Percentiles rank a stretch among this genome's conserved stretches.
These are phyloP conservation scores for Thraustochytrium sp. DNA, from an alignment of 352 stramenopile genomes.

Conservation along the genomic window DNA sequence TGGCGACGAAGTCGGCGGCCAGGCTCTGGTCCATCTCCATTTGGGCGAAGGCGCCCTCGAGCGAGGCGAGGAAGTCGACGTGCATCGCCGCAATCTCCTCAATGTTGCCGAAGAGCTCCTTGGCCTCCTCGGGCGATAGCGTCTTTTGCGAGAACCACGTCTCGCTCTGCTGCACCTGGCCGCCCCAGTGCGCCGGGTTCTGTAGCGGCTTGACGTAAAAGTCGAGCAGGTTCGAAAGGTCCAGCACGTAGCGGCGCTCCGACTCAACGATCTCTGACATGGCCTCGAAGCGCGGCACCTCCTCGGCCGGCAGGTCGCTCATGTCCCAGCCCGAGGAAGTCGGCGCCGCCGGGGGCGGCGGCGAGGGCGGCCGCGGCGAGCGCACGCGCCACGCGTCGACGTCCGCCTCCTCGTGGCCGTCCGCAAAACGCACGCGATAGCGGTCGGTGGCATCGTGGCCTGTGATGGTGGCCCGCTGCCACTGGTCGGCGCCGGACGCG, in stretches of 20 bases:
- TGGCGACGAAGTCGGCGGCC: neutral
- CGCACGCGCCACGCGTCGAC: slow-evolving; percentile 3
- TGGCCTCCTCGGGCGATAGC: neutral
- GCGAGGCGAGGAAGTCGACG: neutral
- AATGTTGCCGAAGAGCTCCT: slow-evolving; percentile 29
- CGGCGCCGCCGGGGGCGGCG: neutral
- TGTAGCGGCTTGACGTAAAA: slow-evolving; percentile 22
- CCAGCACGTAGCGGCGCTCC: neutral
- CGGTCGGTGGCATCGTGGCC: slow-evolving; percentile 1
- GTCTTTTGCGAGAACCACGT: slow-evolving; percentile 35
- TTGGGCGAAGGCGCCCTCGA: neutral
- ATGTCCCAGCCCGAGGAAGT: neutral
- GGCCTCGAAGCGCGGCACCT: slow-evolving; percentile 2
- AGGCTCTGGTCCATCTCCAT: slow-evolving; percentile 1
- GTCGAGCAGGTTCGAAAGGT: slow-evolving; percentile 11
- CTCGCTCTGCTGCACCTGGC: neutral
- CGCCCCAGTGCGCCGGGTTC: slow-evolving; percentile 34
- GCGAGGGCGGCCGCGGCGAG: neutral
- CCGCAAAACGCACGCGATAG: neutral
- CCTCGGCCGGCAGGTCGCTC: neutral
- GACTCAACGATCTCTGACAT: slow-evolving; percentile 40
- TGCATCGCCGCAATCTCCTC: slow-evolving; percentile 20
- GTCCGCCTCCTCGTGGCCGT: neutral
- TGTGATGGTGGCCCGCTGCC: neutral
- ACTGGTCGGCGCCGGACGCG: neutral